Evolutionary conservation across 2,329 filamentous ascomycete species (phyloP), one percentile per base, ranked within the genome.

Genomic region (Colletotrichum echinochloae): DNA sequence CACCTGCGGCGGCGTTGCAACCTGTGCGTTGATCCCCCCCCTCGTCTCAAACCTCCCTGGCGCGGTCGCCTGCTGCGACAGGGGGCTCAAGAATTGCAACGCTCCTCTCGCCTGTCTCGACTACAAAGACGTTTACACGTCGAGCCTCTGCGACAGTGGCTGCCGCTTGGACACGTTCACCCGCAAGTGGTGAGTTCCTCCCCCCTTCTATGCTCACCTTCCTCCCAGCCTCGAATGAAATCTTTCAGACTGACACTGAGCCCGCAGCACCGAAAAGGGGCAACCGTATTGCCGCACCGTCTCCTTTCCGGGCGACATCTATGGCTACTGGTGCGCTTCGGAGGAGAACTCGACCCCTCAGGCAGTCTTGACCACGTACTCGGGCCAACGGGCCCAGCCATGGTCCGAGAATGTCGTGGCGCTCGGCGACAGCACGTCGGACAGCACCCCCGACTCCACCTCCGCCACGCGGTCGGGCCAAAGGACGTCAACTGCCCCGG

Each of bases 231-330:
- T 12, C 37, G 16, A 18, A 1, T 4, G 35, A 20, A 44, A 23
- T 8, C n/a, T n/a, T 37, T 18, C 1, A 30, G 30, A 44, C 74
- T 76, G 73, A 77, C 74, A 52, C 60, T 9, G n/a, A 64, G 23
- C 37, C 9, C 41, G 44, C 62, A 86, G 83, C 71, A 83, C 83
- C 33, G 76, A 77, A 16, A 71, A 74, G 0, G 70, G 59, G 2
- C 72, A 73, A 2, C 81, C 81, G 0, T 86, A 78, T 72, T 87
- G 85, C 77, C 83, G 83, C 66, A 86, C 84, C 3, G 77, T 84
- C 35, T 79, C 79, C 1, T 85, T 85, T 73, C 75, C 78, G 3
- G 78, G 77, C 23, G 79, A 80, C 20, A 78, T 86, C 57, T 76
- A 76, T 30, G 85, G 86, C 73, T 87, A 81, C 73, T 85, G 80